Evolutionary conservation across 306 rosid genomes (phyloP), one percentile per base, ranked within the genome.

Genomic region (Medicago arabica): DNA sequence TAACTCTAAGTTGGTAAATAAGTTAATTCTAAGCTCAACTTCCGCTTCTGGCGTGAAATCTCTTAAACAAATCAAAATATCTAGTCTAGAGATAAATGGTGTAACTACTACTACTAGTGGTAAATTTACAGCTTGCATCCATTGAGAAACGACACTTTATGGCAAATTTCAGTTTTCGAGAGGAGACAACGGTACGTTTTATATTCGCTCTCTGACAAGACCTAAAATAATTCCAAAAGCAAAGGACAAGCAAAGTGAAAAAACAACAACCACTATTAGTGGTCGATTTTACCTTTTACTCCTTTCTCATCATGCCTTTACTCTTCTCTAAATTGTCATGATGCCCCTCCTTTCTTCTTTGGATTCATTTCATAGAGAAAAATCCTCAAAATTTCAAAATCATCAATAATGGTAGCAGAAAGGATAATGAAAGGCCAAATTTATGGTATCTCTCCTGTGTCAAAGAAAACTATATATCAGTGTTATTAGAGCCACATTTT

Each of bases 211-310:
- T 54, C 36, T 81, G 71, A 78, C 25, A 0, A 72, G 57, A 51
- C 19, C 7, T 7, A 41, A 34, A 36, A 77, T 73, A 67, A 84
- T 77, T 73, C 79, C 78, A 57, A 55, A 18, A 69, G 78, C 67
- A 69, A 76, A 47, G 81, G 83, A 78, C 86, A 82, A 82, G 85
- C 61, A 86, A 89, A 87, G 94, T 69, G 80, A 70, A 51, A 51
- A 65, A 72, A 49, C 8, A 49, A 49, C 18, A n/a, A 49, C 17
- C 9, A 34, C 9, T n/a, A n/a, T n/a, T n/a, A n/a, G n/a, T n/a
- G 31, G 21, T 64, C 16, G 71, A 80, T 69, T 65, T 82, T 67
- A 80, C 88, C 93, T 89, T 85, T 85, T 78, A 36, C 78, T 81
- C 77, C 71, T 19, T 67, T 78, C 61, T 73, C 73, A 63, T 59